Evolutionary conservation across 2,329 filamentous ascomycete species (phyloP), one percentile per base, ranked within the genome.

Genomic region (Cryphonectria parasitica): DNA sequence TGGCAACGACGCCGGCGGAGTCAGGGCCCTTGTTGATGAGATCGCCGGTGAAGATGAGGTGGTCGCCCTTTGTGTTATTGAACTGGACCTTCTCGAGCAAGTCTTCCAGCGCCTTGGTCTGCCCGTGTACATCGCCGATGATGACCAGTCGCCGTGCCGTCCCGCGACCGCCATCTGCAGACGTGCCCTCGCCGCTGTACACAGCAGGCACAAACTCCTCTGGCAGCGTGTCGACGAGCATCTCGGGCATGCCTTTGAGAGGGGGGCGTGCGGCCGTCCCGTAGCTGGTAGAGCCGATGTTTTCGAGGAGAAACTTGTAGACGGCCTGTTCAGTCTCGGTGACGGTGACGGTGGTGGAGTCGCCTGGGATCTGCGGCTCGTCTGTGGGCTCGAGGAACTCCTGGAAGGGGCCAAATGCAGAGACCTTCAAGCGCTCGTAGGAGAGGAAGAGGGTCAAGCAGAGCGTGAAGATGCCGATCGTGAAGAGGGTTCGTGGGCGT

Each of bases 41-140:
- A 80, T 97, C 93, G 64, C 94, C 94, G 0, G 89, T 86, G 62
- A 95, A 85, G 28, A 97, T 84, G 54, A 97, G 82, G 77, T 95
- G 92, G 79, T 97, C 95, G 64, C 82, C 83, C 19, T 84, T 81
- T 36, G 81, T 68, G 49, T 73, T 78, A 71, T 91, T 80, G 80
- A 93, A 95, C 22, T 84, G 78, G 31, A 92, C 82, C 76, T 93
- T 90, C 6, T 86, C 78, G 36, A 98, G 86, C 17, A 98, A 85
- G 22, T 84, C 78, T 78, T 85, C 81, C 78, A 93, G 85, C 72
- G 94, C 88, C 17, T 87, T 79, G 75, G 89, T 89, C 83, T 96
- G 96, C 64, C 96, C 96, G 82, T 98, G 95, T 19, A 98, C 93
- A 81, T 99, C 96, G 68, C 96, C 95, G 45, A 98, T 85, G 72